Evolutionary conservation across 169 alveolate genomes (phyloP).

Genomic region (Theileria annulata): DNA sequence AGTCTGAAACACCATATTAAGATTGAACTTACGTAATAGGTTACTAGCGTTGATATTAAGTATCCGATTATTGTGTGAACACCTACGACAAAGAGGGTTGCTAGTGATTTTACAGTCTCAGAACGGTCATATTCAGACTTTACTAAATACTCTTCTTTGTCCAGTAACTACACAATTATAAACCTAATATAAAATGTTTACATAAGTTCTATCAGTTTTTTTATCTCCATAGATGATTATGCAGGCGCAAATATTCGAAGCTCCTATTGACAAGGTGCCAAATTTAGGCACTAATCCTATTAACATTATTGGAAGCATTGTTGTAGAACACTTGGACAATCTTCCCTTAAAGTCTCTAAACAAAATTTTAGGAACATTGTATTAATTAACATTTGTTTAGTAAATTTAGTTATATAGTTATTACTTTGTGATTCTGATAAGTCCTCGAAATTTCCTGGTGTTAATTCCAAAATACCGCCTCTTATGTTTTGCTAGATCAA

Average conservation of each 20-base stretch:
- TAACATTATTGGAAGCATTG: slow-evolving; percentile 51
- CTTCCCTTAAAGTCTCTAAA: slow-evolving; percentile 31
- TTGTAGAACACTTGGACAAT: slow-evolving; percentile 10
- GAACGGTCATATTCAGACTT: slow-evolving; percentile 18
- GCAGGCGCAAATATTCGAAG: slow-evolving; percentile 43
- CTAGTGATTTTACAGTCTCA: slow-evolving; percentile 33
- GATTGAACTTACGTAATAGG: slow-evolving; percentile 29
- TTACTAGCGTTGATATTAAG: slow-evolving; percentile 23
- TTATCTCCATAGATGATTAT: slow-evolving; percentile 52
- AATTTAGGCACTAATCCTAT: slow-evolving; percentile 53
- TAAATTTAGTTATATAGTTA: slow-evolving; percentile 5
- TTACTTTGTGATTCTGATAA: slow-evolving; percentile 21
- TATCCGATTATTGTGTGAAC: slow-evolving; percentile 47
- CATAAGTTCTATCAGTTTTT: background rate
- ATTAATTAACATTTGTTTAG: background rate
- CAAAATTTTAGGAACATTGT: too few species aligned
- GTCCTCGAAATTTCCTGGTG: slow-evolving; percentile 21
- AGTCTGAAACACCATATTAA: slow-evolving; percentile 26
- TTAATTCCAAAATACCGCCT: slow-evolving; percentile 28
- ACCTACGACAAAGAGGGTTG: slow-evolving; percentile 35
- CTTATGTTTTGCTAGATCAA: background rate
- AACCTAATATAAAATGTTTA: background rate
- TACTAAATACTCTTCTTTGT: background rate
- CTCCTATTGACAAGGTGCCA: slow-evolving; percentile 37
- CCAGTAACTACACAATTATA: slow-evolving; percentile 1